A percentile compares a stretch with the other conserved stretches of the same genome.
Conservation (phyloP, 352 stramenopile genomes). For the Phytopythium vexans region DNA sequence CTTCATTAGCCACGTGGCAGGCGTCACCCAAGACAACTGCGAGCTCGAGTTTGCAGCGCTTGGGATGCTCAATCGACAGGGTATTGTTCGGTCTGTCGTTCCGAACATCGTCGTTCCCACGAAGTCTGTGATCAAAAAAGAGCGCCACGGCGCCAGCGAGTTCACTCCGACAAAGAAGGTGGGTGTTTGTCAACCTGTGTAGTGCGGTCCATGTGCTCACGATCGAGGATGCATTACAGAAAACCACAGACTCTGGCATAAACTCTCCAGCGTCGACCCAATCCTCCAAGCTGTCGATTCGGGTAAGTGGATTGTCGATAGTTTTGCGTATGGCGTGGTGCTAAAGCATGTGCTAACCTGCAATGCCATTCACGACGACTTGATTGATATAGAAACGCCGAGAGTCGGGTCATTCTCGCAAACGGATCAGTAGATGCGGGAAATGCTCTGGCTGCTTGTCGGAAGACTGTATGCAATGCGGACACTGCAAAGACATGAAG, state of each 20-base stretch:
- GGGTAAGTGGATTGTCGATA: background rate
- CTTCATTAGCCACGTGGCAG: slow-evolving; percentile 32
- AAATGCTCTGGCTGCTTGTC: slow-evolving; percentile 74
- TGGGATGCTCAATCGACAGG: slow-evolving; percentile 35
- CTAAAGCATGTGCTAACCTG: no score
- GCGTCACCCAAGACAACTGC: slow-evolving; percentile 32
- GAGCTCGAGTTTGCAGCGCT: slow-evolving; percentile 34
- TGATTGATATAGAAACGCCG: slow-evolving; percentile 36
- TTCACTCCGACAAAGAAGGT: slow-evolving; percentile 1
- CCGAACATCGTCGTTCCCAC: slow-evolving; percentile 20
- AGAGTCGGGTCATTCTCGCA: slow-evolving; percentile 36
- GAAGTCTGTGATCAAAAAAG: slow-evolving; percentile 22
- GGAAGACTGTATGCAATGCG: slow-evolving; percentile 85
- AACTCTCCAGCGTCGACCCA: background rate
- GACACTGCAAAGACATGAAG: slow-evolving; percentile 88
- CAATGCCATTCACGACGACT: no score
- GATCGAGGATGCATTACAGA: background rate
- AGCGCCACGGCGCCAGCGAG: slow-evolving; percentile 9
- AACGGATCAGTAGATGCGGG: slow-evolving; percentile 75
- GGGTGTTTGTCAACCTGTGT: background rate
- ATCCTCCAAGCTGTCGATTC: slow-evolving; percentile 13
- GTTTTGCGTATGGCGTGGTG: background rate
- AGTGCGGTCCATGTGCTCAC: background rate
- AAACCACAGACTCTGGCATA: background rate
- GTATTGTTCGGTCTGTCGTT: slow-evolving; percentile 21